These are phyloP conservation scores for Boletus sp. DNA, from an alignment of 768 basidiomycete genomes.

Conservation along the genomic window DNA sequence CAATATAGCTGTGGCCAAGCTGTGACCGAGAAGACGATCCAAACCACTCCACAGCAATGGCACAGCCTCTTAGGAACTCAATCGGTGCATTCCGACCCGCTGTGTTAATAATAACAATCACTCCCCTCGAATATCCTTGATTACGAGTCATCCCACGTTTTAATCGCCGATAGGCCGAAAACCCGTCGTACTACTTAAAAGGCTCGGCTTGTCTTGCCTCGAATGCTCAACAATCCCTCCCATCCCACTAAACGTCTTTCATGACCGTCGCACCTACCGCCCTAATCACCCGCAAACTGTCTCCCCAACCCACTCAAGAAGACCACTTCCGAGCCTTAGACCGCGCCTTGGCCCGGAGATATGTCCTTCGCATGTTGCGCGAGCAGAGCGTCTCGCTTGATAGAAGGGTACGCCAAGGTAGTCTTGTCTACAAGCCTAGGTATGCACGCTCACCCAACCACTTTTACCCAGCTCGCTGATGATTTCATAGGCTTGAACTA, in stretches of 20 bases:
- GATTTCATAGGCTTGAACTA: conserved; percentile 34
- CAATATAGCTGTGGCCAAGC: neutral
- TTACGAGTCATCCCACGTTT: too few species aligned
- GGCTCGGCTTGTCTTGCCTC: neutral
- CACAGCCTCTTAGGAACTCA: too few species aligned
- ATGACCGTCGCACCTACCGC: conserved; percentile 26
- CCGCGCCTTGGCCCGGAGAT: conserved; percentile 30
- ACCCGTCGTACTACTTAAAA: neutral
- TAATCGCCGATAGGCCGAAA: too few species aligned
- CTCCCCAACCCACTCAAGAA: conserved; percentile 19
- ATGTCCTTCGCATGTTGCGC: conserved; percentile 22
- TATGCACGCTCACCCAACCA: conserved; percentile 10
- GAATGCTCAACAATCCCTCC: neutral
- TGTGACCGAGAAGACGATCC: too few species aligned
- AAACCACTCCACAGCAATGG: too few species aligned
- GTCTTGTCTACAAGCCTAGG: conserved; percentile 33
- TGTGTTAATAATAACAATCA: too few species aligned
- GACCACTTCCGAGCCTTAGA: conserved; percentile 32
- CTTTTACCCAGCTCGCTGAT: conserved; percentile 12
- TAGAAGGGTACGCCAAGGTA: conserved; percentile 24
- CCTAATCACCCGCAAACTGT: conserved; percentile 24
- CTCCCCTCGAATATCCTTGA: too few species aligned
- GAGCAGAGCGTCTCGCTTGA: conserved; percentile 18
- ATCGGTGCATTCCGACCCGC: too few species aligned
- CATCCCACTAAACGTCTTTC: neutral